Percentiles rank a stretch among this genome's conserved stretches.
Evolutionary conservation across 306 rosid species (phyloP).

Genomic region (Dryas octopetala): DNA sequence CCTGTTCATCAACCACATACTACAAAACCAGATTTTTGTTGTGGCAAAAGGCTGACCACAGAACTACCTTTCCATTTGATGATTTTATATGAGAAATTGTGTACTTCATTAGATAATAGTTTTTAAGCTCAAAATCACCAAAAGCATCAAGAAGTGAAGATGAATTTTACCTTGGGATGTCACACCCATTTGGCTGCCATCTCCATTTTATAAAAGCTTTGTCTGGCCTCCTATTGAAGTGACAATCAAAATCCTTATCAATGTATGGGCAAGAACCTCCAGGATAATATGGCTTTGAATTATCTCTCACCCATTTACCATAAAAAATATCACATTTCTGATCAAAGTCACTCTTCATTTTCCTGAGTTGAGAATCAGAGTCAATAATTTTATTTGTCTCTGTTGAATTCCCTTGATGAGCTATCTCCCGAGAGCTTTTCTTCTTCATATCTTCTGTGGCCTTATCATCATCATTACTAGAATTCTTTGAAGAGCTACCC

Average conservation of each 20-base stretch:
- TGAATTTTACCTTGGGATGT: constrained; percentile 71
- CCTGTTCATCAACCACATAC: too few species aligned
- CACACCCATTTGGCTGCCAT: constrained; percentile 88
- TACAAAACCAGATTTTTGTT: too few species aligned
- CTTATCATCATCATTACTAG: constrained; percentile 17
- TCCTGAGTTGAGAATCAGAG: constrained; percentile 18
- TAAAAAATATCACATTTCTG: constrained; percentile 64
- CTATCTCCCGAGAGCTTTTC: neutral
- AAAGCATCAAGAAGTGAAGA: constrained; percentile 10
- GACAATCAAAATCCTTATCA: constrained; percentile 79
- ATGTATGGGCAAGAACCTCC: constrained; percentile 79
- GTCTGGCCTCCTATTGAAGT: constrained; percentile 80
- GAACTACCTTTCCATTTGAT: too few species aligned
- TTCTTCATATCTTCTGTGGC: constrained; percentile 13
- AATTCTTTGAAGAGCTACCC: constrained; percentile 13
- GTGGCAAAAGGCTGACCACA: too few species aligned
- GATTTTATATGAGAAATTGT: neutral
- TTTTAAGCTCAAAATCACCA: neutral
- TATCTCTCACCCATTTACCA: constrained; percentile 84
- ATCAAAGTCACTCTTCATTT: constrained; percentile 24
- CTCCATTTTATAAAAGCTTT: constrained; percentile 71
- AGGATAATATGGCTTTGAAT: constrained; percentile 81
- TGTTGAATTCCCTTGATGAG: constrained; percentile 17
- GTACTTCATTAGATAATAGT: neutral
- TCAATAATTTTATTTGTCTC: constrained; percentile 20